Base-by-base conservation (phyloP, 2,329 filamentous ascomycete genomes). In the Cytospora schulzeri region DNA sequence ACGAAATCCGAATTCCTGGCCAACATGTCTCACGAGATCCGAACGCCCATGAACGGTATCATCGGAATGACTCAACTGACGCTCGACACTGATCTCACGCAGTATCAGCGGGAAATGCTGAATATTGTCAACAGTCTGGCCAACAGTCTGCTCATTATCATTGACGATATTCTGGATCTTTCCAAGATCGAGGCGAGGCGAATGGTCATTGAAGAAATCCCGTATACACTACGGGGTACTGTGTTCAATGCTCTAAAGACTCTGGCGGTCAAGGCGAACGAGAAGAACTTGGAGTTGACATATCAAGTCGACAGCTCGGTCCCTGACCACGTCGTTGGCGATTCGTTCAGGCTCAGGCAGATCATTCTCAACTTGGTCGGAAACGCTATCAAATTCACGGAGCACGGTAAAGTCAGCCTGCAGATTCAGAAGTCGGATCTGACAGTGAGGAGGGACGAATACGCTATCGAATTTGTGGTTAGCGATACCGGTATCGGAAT, bases 341-440 rank as follows among this genome's bases (percentile, higher is more conserved):
- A 99, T 76, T 96, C 93, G 1, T 98, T 97, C 89, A 90, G 95
- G 77, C 81, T 98, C 63, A 88, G 94, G 68, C 95, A 99, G 78
- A 96, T 99, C 71, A 97, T 98, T 68, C 85, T 98, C 64, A 99
- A 99, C 78, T 82, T 99, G 63, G 94, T 98, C 61, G 95, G 95
- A 73, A 99, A 99, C 73, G 94, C 95, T 62, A 97, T 99, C 83
- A 99, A 99, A 75, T 99, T 99, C 76, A 98, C 95, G 3, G 94
- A 98, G 77, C 90, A 96, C 72, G 95, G 95, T 67, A 93, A 97
- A 76, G 95, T 99, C 71, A 96, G 93, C 76, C 87, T 98, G 60
- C 93, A 91, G n/a, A 97, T 98, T 71, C 88, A 89, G 70, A 83
- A 86, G 73, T 80, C 91, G 33, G 50, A 67, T 3, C 82, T 86